Conservation (phyloP, 345 rosid species). For the Rhodomyrtus tomentosa region DNA sequence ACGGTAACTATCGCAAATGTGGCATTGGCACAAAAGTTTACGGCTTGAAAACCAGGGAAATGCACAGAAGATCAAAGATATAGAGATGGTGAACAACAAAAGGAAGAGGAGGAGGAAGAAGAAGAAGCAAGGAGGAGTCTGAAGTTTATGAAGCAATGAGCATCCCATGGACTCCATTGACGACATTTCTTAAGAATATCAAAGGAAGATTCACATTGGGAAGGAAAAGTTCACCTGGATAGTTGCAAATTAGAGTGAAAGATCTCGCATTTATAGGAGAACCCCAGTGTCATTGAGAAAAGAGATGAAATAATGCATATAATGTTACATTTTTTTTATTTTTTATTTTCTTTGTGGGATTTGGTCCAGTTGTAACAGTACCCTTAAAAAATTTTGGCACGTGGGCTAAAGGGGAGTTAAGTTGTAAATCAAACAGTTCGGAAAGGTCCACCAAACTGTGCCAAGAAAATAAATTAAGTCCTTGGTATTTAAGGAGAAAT, state of each 20-base stretch:
- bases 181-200: background rate
- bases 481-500: background rate
- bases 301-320: background rate
- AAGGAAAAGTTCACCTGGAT: background rate
- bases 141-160: background rate
- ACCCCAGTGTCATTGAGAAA: background rate
- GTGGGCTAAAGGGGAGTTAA: background rate
- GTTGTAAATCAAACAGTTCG: background rate
- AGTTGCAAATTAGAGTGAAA: background rate
- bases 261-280: background rate
- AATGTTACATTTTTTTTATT: background rate
- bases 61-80: conserved; percentile 1
- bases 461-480: background rate
- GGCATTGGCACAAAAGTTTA: conserved; percentile 22
- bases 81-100: background rate
- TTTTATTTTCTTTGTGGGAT: background rate
- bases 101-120: background rate
- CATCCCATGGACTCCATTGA: background rate
- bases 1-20: conserved; percentile 19
- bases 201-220: background rate
- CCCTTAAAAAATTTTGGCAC: background rate
- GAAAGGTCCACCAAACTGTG: background rate
- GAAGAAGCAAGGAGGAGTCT: background rate
- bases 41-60: conserved; percentile 4
- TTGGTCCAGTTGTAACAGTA: background rate